Evolutionary conservation across 352 stramenopile species (phyloP), one percentile per base, ranked within the genome.

Genomic region (Phytophthora palmivora): DNA sequence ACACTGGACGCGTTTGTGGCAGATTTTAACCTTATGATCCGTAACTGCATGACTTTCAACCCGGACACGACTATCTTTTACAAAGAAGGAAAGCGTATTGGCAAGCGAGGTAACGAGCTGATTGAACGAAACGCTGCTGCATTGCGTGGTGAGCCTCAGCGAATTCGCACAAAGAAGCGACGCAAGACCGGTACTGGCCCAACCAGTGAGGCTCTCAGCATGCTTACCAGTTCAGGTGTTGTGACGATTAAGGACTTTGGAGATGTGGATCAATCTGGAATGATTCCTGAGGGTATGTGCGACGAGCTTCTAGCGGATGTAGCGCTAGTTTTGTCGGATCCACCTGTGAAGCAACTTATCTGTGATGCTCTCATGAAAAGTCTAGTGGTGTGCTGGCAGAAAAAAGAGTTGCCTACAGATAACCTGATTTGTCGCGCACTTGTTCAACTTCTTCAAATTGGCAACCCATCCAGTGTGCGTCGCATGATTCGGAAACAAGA

Each of bases 11-110:
- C 77, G 24, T 92, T 96, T 68, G 72, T 72, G 4, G 69, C 84
- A 2, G 88, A 96, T 33, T 92, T 96, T 58, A 84, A 89, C 44
- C 69, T 94, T 16, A 96, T 96, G 79, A 94, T 94, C 55, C 79
- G 84, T 32, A 96, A 96, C 59, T 96, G 88, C 50, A 79, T 94
- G 67, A 87, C 82, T 6, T 96, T 94, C 62, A 96, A 96, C 47
- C 78, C 85, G 3, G 84, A 94, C 48, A 89, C 82, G 26, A 95
- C 88, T 2, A 85, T 96, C 15, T 96, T 94, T 55, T 93, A 93
- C 66, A 96, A 95, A 39, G 86, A 96, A 76, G 88, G 73, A 46
- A 96, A 96, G 57, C 82, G 87, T 36, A 70, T 96, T 15, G 82
- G 84, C 19, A 96, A 94, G 67, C 78, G 85, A n/a, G 87, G 87